Base-by-base conservation (phyloP, 345 rosid species). In the Pistacia atlantica region DNA sequence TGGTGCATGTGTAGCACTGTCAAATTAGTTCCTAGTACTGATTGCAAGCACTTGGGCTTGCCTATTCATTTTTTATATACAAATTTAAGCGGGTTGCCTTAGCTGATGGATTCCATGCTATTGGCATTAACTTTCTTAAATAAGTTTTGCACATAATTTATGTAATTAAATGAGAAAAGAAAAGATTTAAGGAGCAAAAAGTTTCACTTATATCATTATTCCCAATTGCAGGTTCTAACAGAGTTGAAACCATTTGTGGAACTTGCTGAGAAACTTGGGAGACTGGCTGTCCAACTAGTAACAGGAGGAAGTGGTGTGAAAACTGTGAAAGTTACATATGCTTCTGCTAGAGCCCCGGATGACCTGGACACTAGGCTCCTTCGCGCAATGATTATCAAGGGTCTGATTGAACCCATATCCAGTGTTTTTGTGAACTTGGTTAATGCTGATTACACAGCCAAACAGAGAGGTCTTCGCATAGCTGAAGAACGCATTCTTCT, bases 221-320 rank as follows among this genome's bases (percentile, higher is more conserved):
- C 46, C 16, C 18, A n/a, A 69, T n/a, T 54, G 64, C 89, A 90
- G 97, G 98, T 93, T 79, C 90, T 93, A 37, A 75, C 90, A 2
- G 98, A 91, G 87, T 80, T 93, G 85, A 93, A 90, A 77, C 97
- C 98, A 67, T 93, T 66, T 79, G 97, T 93, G 65, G 76, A 78
- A 62, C 95, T 91, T 31, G 87, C 93, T 35, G 93, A 93, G 85
- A 86, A 91, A 81, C 87, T 89, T 16, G 94, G 97, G 48, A 89
- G 95, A 76, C 75, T 92, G 22, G 98, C 93, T 9, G 97, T 93
- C 58, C 98, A 93, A 77, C 74, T 93, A 17, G 98, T 89, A 63
- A 86, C 90, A 0, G 95, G 98, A 79, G 98, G 98, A 79, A 90
- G 93, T 51, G 98, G 98, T 35, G 95, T 91, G 79, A 91, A 93